A percentile compares a stretch with the other conserved stretches of the same genome.
Evolutionary conservation across 2,329 filamentous ascomycete species (phyloP).

Genomic region (Apiospora saccharicola): DNA sequence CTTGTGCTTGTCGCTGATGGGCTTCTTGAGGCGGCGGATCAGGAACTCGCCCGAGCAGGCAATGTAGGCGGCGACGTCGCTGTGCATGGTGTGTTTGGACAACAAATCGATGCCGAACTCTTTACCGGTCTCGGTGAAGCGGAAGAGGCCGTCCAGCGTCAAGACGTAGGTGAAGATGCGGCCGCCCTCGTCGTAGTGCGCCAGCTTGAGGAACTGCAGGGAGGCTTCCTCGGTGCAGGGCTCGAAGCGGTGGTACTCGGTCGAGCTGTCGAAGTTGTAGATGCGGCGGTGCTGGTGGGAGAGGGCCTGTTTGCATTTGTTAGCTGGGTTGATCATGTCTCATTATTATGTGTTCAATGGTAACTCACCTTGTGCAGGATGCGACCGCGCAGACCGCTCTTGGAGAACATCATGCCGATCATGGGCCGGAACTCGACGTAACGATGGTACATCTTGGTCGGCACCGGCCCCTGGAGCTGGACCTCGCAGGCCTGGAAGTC

Average conservation of each 20-base stretch:
- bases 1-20: constrained; percentile 50
- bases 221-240: constrained; percentile 75
- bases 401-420: constrained; percentile 87
- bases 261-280: constrained; percentile 85
- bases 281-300: constrained; percentile 90
- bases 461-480: constrained; percentile 84
- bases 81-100: constrained; percentile 97
- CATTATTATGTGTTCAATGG: no score
- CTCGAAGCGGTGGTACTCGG: constrained; percentile 73
- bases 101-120: constrained; percentile 94
- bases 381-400: constrained; percentile 77
- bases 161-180: constrained; percentile 92
- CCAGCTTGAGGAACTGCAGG: constrained; percentile 83
- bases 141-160: constrained; percentile 83
- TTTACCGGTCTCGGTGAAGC: constrained; percentile 94
- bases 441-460: constrained; percentile 82
- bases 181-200: constrained; percentile 84
- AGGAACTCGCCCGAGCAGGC: constrained; percentile 95
- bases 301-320: constrained; percentile 57
- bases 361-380: constrained; percentile 72
- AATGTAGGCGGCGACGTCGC: constrained; percentile 88
- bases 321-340: background rate
- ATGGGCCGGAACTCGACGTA: constrained; percentile 94
- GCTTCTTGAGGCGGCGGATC: constrained; percentile 70
- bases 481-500: constrained; percentile 96